Base-by-base conservation (phyloP, 2,329 filamentous ascomycete species). In the Lasiodiplodia sp. region DNA sequence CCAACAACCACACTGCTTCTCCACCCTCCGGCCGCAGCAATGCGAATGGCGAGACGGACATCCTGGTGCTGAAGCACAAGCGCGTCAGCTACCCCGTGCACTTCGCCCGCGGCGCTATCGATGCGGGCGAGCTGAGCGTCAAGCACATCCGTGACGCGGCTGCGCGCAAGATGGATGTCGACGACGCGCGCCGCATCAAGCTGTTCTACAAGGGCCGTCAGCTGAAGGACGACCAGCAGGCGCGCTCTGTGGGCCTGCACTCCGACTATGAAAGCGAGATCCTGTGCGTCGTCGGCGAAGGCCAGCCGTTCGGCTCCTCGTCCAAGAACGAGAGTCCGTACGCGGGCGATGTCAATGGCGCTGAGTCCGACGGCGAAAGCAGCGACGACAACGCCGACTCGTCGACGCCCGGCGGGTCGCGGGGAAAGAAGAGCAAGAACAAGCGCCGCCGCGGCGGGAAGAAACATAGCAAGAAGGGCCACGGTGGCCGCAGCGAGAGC, bases 21-120 rank as follows among this genome's bases (percentile, higher is more conserved):
- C 57, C 72, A 70, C 47, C 66, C 10, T 49, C 47, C 57, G 58
- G 57, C 23, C 57, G 57, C 51, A 57, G 60, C 67, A 65, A 60
- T 6, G 40, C 38, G 31, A 69, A 62, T 53, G 62, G 68, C 53
- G 82, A 92, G 71, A 91, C 92, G 70, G 92, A 94, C 74, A 83
- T 93, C 12, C 81, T 94, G 37, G 79, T 92, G 47, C 86, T 94
- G 79, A 91, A 90, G 79, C 86, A 90, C 79, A 88, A 89, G 76
- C 86, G 87, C 67, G 82, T 87, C 67, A 88, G 87, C 57, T 91
- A 92, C 75, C 87, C 89, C 0, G 86, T 91, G 56, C 89, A 91
- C 74, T 94, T 94, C 74, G 90, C 92, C 0, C 90, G 90, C 14
- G 92, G 90, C 78, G 87, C 89, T 69, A 94, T 95, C 75, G 90